A percentile compares a stretch with the other conserved stretches of the same genome.
Evolutionary conservation across 371 early-diverging fungal species (phyloP).

Genomic region (Amoeboaphelidium occidentale): DNA sequence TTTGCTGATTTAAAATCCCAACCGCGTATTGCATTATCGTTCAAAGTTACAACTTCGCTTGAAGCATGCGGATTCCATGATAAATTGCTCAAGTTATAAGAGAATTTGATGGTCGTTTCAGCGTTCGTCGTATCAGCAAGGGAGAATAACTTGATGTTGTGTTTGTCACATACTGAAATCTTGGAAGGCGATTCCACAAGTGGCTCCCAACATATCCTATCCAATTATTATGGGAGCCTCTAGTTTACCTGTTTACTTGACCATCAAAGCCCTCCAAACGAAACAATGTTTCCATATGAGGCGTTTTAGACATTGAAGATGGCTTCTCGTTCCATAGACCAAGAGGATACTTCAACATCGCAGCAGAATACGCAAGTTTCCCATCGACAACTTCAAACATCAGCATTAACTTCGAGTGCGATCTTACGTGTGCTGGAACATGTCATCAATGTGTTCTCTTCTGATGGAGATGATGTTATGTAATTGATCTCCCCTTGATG

Average conservation of each 20-base stretch:
- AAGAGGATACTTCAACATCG: neutral
- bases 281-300: slow-evolving; percentile 2
- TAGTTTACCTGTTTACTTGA: slow-evolving; percentile 8
- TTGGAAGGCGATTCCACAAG: neutral
- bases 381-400: neutral
- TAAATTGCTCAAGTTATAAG: slow-evolving; percentile 25
- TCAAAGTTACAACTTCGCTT: slow-evolving; percentile 26
- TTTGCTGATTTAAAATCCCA: slow-evolving; percentile 29
- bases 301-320: slow-evolving; percentile 9
- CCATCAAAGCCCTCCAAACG: slow-evolving; percentile 6
- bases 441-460: slow-evolving; percentile 34
- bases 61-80: slow-evolving; percentile 45
- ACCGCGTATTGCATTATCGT: slow-evolving; percentile 27
- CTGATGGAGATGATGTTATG: slow-evolving; percentile 31
- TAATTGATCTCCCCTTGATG: slow-evolving; percentile 47
- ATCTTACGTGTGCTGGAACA: slow-evolving; percentile 24
- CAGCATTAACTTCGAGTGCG: too few species aligned
- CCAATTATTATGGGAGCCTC: neutral
- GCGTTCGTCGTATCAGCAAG: neutral
- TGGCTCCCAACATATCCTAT: neutral
- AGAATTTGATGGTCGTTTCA: too few species aligned
- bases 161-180: neutral
- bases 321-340: slow-evolving; percentile 10
- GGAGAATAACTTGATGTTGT: neutral
- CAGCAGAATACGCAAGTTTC: neutral